Conservation (phyloP, 1,139 yeast genomes). For the Saccharomyces hybrid region DNA sequence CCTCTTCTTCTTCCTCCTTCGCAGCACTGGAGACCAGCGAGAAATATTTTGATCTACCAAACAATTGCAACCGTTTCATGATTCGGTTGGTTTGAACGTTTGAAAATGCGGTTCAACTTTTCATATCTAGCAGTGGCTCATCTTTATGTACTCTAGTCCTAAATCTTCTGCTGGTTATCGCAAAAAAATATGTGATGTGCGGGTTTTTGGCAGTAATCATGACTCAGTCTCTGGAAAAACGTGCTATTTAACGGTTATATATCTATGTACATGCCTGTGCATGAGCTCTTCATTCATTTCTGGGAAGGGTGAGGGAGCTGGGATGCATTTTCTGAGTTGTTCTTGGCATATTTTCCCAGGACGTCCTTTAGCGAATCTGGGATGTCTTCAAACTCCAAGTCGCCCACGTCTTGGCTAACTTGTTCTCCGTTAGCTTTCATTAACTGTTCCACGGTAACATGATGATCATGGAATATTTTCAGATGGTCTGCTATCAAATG, state of each 20-base stretch:
- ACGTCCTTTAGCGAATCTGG: constrained; percentile 52
- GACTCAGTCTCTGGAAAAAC: neutral
- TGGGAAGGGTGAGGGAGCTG: constrained; percentile 2
- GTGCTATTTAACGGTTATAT: neutral
- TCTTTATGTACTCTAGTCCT: neutral
- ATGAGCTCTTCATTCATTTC: neutral
- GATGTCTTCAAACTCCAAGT: constrained; percentile 62
- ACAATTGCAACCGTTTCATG: constrained; percentile 24
- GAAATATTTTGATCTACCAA: constrained; percentile 18
- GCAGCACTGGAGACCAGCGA: constrained; percentile 1
- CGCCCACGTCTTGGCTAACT: constrained; percentile 53
- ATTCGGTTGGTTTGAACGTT: neutral
- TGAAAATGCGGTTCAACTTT: neutral
- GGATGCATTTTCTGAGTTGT: constrained; percentile 40
- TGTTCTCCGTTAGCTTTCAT: constrained; percentile 67
- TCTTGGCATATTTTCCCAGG: constrained; percentile 58
- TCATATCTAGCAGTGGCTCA: neutral
- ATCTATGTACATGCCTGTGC: neutral
- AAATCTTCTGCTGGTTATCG: neutral
- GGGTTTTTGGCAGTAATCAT: neutral
- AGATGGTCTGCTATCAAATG: constrained; percentile 92
- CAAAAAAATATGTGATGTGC: neutral
- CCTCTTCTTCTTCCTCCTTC: neutral
- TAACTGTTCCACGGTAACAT: constrained; percentile 71
- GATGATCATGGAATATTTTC: constrained; percentile 67